Conservation (phyloP, 2,329 filamentous ascomycete species). For the Sarocladium brachiariae region DNA sequence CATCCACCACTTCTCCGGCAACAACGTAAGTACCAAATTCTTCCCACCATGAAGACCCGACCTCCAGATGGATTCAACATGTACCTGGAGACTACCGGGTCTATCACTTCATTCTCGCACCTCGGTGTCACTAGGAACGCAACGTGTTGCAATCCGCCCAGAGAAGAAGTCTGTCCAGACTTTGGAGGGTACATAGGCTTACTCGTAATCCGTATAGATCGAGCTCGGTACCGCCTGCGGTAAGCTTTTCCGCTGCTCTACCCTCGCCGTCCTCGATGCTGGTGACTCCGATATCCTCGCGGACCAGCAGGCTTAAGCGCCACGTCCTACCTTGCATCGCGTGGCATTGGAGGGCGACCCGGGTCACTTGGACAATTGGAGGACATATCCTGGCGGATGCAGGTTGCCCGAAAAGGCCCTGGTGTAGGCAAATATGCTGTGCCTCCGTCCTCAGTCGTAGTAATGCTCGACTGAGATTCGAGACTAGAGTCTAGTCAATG, state of each 20-base stretch:
- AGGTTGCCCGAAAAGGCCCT: slow-evolving; percentile 22
- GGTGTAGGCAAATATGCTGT: neutral
- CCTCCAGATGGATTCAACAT: neutral
- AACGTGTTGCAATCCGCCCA: slow-evolving; percentile 45
- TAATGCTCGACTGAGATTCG: slow-evolving; percentile 17
- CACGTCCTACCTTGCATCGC: slow-evolving; percentile 19
- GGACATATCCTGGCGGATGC: slow-evolving; percentile 29
- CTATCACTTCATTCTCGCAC: slow-evolving; percentile 6
- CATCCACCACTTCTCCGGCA: slow-evolving; percentile 96
- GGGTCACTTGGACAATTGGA: slow-evolving; percentile 25
- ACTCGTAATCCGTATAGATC: slow-evolving; percentile 62
- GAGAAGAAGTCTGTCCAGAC: slow-evolving; percentile 82
- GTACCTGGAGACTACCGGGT: neutral
- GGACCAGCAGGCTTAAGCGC: slow-evolving; percentile 47
- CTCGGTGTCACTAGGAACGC: slow-evolving; percentile 4
- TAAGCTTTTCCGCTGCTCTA: slow-evolving; percentile 97
- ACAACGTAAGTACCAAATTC: slow-evolving; percentile 76
- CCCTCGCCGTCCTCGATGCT: slow-evolving; percentile 94
- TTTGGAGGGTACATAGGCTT: slow-evolving; percentile 80
- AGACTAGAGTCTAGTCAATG: slow-evolving; percentile 16
- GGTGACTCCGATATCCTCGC: slow-evolving; percentile 85
- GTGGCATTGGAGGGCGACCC: slow-evolving; percentile 38
- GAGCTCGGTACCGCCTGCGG: slow-evolving; percentile 97
- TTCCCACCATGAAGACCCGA: slow-evolving; percentile 16
- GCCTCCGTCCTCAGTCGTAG: neutral